Evolutionary conservation across 192 early-diverging fungal species (phyloP).

Genomic region (Gonapodya prolifera): DNA sequence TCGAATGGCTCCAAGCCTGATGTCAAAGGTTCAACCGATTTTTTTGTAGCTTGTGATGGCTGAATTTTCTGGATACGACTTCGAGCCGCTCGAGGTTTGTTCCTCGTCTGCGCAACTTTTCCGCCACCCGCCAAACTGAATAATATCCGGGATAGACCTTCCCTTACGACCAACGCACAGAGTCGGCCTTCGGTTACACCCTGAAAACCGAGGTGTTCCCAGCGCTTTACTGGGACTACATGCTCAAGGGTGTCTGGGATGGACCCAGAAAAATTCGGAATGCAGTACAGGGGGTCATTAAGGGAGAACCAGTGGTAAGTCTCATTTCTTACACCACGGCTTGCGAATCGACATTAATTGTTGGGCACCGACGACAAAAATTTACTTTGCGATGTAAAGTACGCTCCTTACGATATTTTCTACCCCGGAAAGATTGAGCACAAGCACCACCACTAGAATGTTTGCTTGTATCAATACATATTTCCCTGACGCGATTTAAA

Average conservation of each 20-base stretch:
- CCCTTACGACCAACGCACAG: conserved; percentile 66
- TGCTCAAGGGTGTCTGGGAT: conserved; percentile 66
- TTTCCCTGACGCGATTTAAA: too few relatives aligned
- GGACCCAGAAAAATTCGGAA: conserved; percentile 54
- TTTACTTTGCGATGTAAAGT: neutral
- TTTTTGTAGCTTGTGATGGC: conserved; percentile 50
- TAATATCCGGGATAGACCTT: too few relatives aligned
- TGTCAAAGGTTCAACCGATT: neutral
- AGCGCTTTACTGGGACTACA: conserved; percentile 64
- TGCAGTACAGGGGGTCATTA: neutral
- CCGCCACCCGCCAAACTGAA: too few relatives aligned
- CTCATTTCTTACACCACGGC: too few relatives aligned
- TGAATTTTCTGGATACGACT: conserved; percentile 71
- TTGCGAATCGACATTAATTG: too few relatives aligned
- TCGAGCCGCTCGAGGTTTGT: conserved; percentile 28
- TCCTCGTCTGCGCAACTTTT: too few relatives aligned
- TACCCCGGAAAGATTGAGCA: neutral
- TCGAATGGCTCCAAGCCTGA: neutral
- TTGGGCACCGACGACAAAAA: too few relatives aligned
- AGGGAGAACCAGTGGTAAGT: neutral
- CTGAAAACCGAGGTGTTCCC: conserved; percentile 71
- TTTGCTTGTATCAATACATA: too few relatives aligned
- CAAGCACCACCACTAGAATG: neutral
- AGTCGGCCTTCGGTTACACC: conserved; percentile 51
- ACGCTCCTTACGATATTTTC: neutral